Percentiles rank a stretch among this genome's conserved stretches.
These are phyloP conservation scores for Xanthoconium purpureum DNA, from an alignment of 768 basidiomycete genomes.

Conservation along the genomic window DNA sequence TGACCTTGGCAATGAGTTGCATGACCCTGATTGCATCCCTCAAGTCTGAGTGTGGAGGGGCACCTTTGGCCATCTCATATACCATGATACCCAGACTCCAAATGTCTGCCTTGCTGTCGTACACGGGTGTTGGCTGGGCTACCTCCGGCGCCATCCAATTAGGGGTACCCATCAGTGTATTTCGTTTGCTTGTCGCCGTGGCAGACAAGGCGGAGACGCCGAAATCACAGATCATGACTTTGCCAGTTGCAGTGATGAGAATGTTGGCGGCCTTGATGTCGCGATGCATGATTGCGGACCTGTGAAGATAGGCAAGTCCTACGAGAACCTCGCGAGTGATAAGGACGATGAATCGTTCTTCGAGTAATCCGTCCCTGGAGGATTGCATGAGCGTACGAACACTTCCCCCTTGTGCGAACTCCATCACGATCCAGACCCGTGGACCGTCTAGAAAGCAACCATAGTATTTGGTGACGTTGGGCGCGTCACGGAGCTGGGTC, in stretches of 20 bases:
- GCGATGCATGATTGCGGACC: slow-evolving; percentile 90
- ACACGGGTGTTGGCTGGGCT: slow-evolving; percentile 80
- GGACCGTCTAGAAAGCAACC: slow-evolving; percentile 96
- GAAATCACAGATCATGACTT: slow-evolving; percentile 96
- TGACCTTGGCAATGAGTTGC: slow-evolving; percentile 81
- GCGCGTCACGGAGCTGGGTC: slow-evolving; percentile 83
- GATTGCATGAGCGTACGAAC: slow-evolving; percentile 93
- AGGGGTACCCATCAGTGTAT: slow-evolving; percentile 95
- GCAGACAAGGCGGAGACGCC: slow-evolving; percentile 93
- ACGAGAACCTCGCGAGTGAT: slow-evolving; percentile 87
- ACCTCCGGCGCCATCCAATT: slow-evolving; percentile 99
- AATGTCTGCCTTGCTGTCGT: slow-evolving; percentile 97
- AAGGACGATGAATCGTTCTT: slow-evolving; percentile 86
- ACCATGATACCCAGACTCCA: slow-evolving; percentile 97
- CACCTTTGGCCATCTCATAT: slow-evolving; percentile 96
- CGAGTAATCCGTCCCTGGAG: slow-evolving; percentile 66
- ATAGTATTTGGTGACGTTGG: slow-evolving; percentile 92
- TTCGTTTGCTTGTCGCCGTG: slow-evolving; percentile 83
- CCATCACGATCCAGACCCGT: slow-evolving; percentile 99
- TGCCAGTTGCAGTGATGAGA: slow-evolving; percentile 82
- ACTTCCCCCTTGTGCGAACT: slow-evolving; percentile 92
- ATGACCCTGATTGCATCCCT: slow-evolving; percentile 81
- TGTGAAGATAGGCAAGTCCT: slow-evolving; percentile 88
- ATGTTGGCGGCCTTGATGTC: slow-evolving; percentile 98
- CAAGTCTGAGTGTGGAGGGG: slow-evolving; percentile 87